A percentile compares a stretch with the other conserved stretches of the same genome.
phyloP scores from a whole-genome alignment of 306 rosid genomes.

The Hylodesmum podocarpum region DNA sequence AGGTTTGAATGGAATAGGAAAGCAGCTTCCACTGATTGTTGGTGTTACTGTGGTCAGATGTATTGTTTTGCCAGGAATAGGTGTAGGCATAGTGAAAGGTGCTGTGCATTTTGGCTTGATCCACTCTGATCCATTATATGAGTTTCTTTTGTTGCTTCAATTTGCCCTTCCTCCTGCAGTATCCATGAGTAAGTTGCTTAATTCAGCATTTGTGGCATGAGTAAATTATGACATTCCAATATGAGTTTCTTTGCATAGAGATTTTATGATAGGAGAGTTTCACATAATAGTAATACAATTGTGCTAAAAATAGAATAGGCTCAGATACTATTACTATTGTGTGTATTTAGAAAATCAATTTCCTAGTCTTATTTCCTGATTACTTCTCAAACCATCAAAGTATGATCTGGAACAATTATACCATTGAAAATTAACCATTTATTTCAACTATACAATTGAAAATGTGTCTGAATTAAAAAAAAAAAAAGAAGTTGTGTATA shows the following conservation, averaged over 20 bases:
- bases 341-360: too few species aligned
- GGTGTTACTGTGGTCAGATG: conserved; percentile 33
- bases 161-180: conserved; percentile 46
- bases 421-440: too few species aligned
- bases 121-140: conserved; percentile 40
- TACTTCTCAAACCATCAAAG: too few species aligned
- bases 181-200: conserved; percentile 26
- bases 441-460: not conserved
- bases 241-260: not conserved
- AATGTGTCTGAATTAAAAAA: too few species aligned
- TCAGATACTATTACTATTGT: not conserved
- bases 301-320: not conserved
- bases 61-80: conserved; percentile 36
- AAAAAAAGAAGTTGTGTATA: too few species aligned
- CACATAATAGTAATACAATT: not conserved
- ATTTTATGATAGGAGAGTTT: not conserved
- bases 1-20: conserved; percentile 37
- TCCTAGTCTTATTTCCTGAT: too few species aligned
- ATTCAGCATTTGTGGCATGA: not conserved
- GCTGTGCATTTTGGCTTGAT: conserved; percentile 36
- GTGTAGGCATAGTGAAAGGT: conserved; percentile 40
- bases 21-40: conserved; percentile 1
- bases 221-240: not conserved
- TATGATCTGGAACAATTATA: too few species aligned
- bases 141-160: conserved; percentile 44